Base-by-base conservation (phyloP, 306 rosid species). In the Aeschynomene evenia region DNA sequence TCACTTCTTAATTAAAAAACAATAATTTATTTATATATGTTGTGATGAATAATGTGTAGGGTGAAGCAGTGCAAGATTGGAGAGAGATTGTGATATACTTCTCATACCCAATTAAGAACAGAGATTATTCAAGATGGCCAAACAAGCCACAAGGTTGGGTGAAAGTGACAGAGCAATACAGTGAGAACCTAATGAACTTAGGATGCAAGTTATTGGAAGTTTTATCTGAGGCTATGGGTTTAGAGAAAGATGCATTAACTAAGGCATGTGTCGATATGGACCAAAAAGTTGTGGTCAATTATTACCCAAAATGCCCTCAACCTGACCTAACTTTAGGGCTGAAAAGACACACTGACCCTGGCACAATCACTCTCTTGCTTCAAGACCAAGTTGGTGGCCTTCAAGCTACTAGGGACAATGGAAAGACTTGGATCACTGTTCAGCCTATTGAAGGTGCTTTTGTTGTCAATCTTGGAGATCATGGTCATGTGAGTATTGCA, bases 331-430 rank as follows among this genome's bases (percentile, higher is more conserved):
- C 99, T 0, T 87, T 94, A 1, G 99, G 99, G 0, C 85, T 94
- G 1, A 94, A 94, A 36, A 85, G 97, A 28, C 99, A 94, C 75
- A 94, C 97, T 0, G 99, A 94, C 9, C 96, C 97, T 0, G 97
- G 99, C 1, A 91, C 97, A n/a, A 94, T 94, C 4, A 94, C 99
- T 1, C 81, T 94, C 10, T 51, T 94, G 48, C 87, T 94, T 11
- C 99, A 94, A 14, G 99, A 94, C 29, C 92, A 91, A 13, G 99
- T 91, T 0, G 99, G 97, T 1, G 99, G 99, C 0, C 99, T 94
- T 60, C 99, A 91, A 36, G 97, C 92, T 7, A 94, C 99, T 0
- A 78, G 79, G 13, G 99, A 95, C 4, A 69, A 76, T 4, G 99
- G 95, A 0, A 79, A 86, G 31, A 81, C 92, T 0, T 91, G 97